phyloP scores from a whole-genome alignment of 495 filamentous ascomycete species.

The Annulohypoxylon maeteangense region DNA sequence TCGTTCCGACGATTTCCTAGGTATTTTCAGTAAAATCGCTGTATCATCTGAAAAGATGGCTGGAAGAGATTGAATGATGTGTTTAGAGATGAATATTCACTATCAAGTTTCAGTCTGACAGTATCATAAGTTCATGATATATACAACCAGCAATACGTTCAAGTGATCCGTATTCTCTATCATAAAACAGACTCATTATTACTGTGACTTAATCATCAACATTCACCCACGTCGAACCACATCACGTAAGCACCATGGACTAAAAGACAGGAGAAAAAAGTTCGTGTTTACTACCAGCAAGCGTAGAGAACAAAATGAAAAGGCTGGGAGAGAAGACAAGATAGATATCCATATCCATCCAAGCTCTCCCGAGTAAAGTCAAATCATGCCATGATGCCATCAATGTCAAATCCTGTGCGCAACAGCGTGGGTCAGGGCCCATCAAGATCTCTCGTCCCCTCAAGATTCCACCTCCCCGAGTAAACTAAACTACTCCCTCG shows the following conservation, averaged over 20 bases:
- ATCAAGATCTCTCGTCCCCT: constrained; percentile 13
- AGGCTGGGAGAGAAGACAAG: constrained; percentile 30
- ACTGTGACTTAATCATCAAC: not conserved
- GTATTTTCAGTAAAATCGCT: not conserved
- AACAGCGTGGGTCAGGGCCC: not conserved
- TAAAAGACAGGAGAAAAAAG: constrained; percentile 4
- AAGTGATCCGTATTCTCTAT: not conserved
- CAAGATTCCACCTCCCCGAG: not conserved
- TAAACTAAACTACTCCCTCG: not conserved
- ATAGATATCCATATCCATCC: constrained; percentile 36
- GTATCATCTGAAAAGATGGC: not conserved
- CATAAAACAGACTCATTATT: not conserved
- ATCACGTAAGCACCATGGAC: not conserved
- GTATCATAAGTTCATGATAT: too few relatives aligned
- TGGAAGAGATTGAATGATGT: not conserved
- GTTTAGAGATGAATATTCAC: not conserved
- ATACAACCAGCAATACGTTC: not conserved
- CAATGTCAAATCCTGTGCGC: constrained; percentile 13
- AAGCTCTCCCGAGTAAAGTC: constrained; percentile 21
- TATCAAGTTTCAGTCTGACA: too few relatives aligned
- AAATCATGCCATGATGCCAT: constrained; percentile 11
- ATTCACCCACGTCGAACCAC: not conserved
- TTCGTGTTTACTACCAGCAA: constrained; percentile 36
- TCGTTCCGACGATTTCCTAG: not conserved
- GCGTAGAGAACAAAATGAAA: constrained; percentile 25